Evolutionary conservation across 2,329 filamentous ascomycete genomes (phyloP), one percentile per base, ranked within the genome.

Genomic region (Zasmidium angulare): DNA sequence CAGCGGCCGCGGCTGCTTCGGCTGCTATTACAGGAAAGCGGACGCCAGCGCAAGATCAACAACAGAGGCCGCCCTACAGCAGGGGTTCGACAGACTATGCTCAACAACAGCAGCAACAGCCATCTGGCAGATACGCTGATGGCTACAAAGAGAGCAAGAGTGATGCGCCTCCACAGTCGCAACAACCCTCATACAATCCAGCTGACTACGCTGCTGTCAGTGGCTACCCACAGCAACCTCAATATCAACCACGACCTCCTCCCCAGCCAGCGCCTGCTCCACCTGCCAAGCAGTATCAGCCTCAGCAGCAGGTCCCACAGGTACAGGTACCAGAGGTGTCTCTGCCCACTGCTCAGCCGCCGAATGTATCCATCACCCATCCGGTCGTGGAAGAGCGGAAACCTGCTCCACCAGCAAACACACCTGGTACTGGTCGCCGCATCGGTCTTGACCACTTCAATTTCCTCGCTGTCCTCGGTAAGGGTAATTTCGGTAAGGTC

Each of bases 401-500:
- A 76, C 81, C 86, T 23, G 79, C 89, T 31, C 89, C 89, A n/a
- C 80, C 86, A 50, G 89, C 89, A 21, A 90, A 80, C 59, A 76
- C 77, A 14, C 86, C 63, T 82, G 89, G 90, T 46, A 91, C 88
- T 58, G 90, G 90, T 29, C 85, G 89, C 71, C 86, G 93, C 55
- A 98, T 99, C 72, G 95, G 95, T 19, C 81, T 99, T 49, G 96
- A 99, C 74, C 93, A 99, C 77, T 99, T 99, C 83, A 99, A 99
- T 75, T 99, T 99, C 84, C 83, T 99, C 66, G 93, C 96, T 65
- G 95, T 99, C 55, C 85, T 99, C 65, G 95, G 95, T 73, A 99
- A 99, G 78, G 95, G 95, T 79, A 99, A 99, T 78, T 99, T 99
- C 73, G 95, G 95, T 76, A 99, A 99, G 78, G 95, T 99, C 78